Conservation (phyloP, 1,139 yeast species). For the Debaryomycetaceae sp. region DNA sequence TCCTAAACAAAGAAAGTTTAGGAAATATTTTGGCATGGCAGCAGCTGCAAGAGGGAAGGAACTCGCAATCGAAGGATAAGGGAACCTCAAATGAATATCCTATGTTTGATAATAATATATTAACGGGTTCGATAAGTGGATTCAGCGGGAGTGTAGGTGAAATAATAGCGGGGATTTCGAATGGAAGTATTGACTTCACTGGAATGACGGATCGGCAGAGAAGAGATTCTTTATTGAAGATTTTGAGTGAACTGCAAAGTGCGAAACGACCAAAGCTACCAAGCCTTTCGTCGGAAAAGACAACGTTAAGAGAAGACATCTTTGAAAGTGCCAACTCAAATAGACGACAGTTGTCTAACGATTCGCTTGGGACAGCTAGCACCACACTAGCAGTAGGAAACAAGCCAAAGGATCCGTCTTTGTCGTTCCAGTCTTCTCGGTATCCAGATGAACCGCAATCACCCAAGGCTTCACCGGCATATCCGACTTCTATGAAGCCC, state of each 20-base stretch:
- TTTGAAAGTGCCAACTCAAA: constrained; percentile 21
- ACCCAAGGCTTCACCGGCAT: constrained; percentile 29
- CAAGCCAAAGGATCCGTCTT: constrained; percentile 35
- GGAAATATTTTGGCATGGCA: constrained; percentile 32
- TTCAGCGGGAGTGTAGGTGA: constrained; percentile 34
- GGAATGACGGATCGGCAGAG: constrained; percentile 43
- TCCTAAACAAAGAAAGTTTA: constrained; percentile 41
- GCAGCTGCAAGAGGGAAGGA: constrained; percentile 11
- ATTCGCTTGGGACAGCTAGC: constrained; percentile 4
- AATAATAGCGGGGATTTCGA: constrained; percentile 35
- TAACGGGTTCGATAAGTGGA: constrained; percentile 28
- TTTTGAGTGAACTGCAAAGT: constrained; percentile 30
- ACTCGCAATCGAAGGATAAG: constrained; percentile 14
- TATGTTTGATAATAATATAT: constrained; percentile 22
- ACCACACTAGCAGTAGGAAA: constrained; percentile 2
- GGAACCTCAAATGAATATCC: constrained; percentile 27
- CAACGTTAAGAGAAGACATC: constrained; percentile 42
- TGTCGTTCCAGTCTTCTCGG: constrained; percentile 32
- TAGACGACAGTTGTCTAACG: not conserved
- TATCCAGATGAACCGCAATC: constrained; percentile 39
- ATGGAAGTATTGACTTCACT: constrained; percentile 38
- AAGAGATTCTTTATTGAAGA: constrained; percentile 39
- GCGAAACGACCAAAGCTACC: constrained; percentile 13
- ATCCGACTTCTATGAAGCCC: not conserved
- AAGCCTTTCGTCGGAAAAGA: constrained; percentile 6